These are phyloP conservation scores for Phytophthora crassamura DNA, from an alignment of 352 stramenopile species.

Conservation along the genomic window DNA sequence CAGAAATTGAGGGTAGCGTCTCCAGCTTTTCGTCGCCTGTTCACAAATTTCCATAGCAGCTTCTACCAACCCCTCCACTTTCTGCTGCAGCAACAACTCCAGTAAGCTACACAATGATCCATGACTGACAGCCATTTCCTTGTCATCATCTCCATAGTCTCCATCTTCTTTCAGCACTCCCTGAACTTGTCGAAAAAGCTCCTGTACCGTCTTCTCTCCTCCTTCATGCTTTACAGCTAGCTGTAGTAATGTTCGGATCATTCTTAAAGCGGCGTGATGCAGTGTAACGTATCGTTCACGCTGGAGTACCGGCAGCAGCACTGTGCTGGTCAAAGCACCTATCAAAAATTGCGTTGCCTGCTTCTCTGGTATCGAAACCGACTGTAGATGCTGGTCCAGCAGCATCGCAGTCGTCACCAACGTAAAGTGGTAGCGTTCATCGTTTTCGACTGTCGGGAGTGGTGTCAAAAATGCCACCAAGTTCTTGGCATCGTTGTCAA, in stretches of 20 bases:
- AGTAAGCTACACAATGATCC: slow-evolving; percentile 58
- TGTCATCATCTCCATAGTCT: background rate
- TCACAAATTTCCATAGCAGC: slow-evolving; percentile 45
- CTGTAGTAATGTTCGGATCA: slow-evolving; percentile 39
- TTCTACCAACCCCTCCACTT: slow-evolving; percentile 14
- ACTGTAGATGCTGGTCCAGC: slow-evolving; percentile 35
- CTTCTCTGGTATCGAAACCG: background rate
- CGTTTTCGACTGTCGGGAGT: slow-evolving; percentile 27
- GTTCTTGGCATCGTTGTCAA: slow-evolving; percentile 21
- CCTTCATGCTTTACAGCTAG: background rate
- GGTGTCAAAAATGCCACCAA: slow-evolving; percentile 50
- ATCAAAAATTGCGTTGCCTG: slow-evolving; percentile 7
- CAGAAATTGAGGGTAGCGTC: slow-evolving; percentile 49
- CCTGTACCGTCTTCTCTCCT: background rate
- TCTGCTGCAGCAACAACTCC: slow-evolving; percentile 45
- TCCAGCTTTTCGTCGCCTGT: slow-evolving; percentile 48
- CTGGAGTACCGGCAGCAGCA: slow-evolving; percentile 47
- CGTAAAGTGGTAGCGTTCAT: slow-evolving; percentile 53
- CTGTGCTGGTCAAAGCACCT: slow-evolving; percentile 14
- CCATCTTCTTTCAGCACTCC: slow-evolving; percentile 15
- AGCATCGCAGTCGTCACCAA: slow-evolving; percentile 42
- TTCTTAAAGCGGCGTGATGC: slow-evolving; percentile 36
- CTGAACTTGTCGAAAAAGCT: slow-evolving; percentile 18
- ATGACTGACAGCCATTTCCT: slow-evolving; percentile 34
- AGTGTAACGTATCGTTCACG: slow-evolving; percentile 28